phyloP scores from a whole-genome alignment of 164 flowering plant species.

The Umbilicus rupestris region DNA sequence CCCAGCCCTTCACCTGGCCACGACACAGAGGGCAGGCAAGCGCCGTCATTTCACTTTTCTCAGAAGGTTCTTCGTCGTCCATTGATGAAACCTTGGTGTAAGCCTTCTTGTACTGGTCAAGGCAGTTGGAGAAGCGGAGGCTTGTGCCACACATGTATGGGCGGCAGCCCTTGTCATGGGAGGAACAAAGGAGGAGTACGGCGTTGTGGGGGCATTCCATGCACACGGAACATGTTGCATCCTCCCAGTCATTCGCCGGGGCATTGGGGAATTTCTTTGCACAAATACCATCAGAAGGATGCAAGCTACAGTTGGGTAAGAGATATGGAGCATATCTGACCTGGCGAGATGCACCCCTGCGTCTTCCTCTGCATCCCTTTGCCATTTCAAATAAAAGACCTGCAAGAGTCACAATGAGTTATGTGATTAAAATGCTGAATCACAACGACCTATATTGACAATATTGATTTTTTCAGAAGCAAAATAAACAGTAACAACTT shows the following conservation, averaged over 20 bases:
- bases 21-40: conserved; percentile 27
- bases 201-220: conserved; percentile 35
- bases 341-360: conserved; percentile 46
- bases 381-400: conserved; percentile 34
- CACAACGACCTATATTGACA: neutral
- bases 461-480: neutral
- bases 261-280: conserved; percentile 17
- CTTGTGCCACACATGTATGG: conserved; percentile 28
- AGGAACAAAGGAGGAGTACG: conserved; percentile 24
- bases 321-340: conserved; percentile 46
- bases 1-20: conserved; percentile 18
- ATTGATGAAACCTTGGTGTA: neutral
- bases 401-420: neutral
- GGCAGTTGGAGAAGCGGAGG: conserved; percentile 11
- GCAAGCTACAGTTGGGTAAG: conserved; percentile 19
- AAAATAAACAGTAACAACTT: no score
- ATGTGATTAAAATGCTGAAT: no score
- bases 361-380: conserved; percentile 47
- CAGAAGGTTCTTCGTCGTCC: neutral
- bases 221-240: conserved; percentile 26
- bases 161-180: conserved; percentile 22
- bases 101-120: conserved; percentile 4
- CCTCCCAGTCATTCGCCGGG: conserved; percentile 23
- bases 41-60: neutral
- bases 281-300: conserved; percentile 6